phyloP scores from a whole-genome alignment of 2,329 filamentous ascomycete genomes.

The Penicillium concentricum region DNA sequence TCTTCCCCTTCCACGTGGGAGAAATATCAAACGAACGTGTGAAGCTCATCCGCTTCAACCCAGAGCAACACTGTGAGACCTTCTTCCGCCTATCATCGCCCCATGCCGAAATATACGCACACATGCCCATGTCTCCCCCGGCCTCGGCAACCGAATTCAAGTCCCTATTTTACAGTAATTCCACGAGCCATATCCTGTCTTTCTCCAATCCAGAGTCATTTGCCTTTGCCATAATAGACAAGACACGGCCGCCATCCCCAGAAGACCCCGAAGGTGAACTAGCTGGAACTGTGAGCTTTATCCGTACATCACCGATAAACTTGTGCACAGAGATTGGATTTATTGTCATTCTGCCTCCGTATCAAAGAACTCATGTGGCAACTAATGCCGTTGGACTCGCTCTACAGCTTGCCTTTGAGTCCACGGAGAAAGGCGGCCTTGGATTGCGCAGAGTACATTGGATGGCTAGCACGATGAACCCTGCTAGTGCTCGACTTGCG shows the following conservation, averaged over 20 bases:
- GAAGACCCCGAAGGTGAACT: conserved; percentile 20
- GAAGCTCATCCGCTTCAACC: conserved; percentile 22
- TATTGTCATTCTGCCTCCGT: conserved; percentile 19
- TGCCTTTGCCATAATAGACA: conserved; percentile 21
- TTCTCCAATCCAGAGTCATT: conserved; percentile 19
- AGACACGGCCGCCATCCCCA: conserved; percentile 10
- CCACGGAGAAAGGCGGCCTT: conserved; percentile 5
- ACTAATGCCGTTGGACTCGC: conserved; percentile 14
- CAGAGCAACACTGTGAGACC: conserved; percentile 9
- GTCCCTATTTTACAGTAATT: conserved; percentile 5
- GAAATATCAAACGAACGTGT: conserved; percentile 16
- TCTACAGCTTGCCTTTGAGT: conserved; percentile 10
- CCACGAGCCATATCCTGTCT: conserved; percentile 11
- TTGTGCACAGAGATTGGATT: conserved; percentile 19
- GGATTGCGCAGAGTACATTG: conserved; percentile 17
- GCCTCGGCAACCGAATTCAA: conserved; percentile 8
- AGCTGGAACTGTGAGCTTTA: conserved; percentile 17
- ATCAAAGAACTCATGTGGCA: conserved; percentile 19
- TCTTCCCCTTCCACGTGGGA: conserved; percentile 10
- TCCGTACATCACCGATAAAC: conserved; percentile 10
- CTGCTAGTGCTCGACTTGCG: conserved; percentile 15
- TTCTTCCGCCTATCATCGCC: conserved; percentile 13
- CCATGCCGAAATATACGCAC: conserved; percentile 16
- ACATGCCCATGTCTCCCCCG: conserved; percentile 13
- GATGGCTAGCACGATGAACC: conserved; percentile 15